These are phyloP conservation scores for Tetrahymena elliotti DNA, from an alignment of 73 alveolate genomes.

Conservation along the genomic window DNA sequence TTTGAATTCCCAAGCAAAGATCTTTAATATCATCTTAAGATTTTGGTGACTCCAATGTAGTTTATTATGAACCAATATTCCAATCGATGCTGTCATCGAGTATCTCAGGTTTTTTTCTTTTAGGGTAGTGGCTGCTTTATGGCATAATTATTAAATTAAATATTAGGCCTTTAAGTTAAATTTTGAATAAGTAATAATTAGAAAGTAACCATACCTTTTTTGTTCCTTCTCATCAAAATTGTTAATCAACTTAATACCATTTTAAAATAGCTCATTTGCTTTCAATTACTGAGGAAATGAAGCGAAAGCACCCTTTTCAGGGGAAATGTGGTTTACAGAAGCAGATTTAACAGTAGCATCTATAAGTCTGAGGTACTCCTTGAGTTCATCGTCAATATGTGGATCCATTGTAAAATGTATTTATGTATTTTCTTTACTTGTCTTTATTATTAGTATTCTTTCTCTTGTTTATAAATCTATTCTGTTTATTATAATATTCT, in stretches of 20 bases:
- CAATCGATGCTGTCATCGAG: background rate
- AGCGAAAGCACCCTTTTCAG: background rate
- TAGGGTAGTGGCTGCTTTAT: background rate
- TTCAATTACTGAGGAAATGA: background rate
- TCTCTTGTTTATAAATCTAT: background rate
- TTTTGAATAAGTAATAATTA: background rate
- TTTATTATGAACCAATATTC: background rate
- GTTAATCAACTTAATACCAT: background rate
- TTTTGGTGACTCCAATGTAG: background rate
- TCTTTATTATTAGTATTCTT: background rate
- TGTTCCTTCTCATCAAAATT: background rate
- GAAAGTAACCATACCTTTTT: background rate
- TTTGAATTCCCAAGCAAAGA: background rate
- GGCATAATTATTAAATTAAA: background rate
- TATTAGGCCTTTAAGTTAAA: background rate
- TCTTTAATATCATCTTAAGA: background rate
- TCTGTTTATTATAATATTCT: background rate
- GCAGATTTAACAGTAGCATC: background rate
- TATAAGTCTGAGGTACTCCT: background rate
- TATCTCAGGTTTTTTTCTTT: background rate
- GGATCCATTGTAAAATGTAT: background rate
- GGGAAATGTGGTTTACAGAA: background rate
- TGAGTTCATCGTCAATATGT: background rate
- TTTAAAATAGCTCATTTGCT: background rate
- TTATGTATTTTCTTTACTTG: background rate